A percentile compares a stretch with the other conserved stretches of the same genome.
phyloP scores from a whole-genome alignment of 2,329 filamentous ascomycete genomes.

The Xylaria sp. region DNA sequence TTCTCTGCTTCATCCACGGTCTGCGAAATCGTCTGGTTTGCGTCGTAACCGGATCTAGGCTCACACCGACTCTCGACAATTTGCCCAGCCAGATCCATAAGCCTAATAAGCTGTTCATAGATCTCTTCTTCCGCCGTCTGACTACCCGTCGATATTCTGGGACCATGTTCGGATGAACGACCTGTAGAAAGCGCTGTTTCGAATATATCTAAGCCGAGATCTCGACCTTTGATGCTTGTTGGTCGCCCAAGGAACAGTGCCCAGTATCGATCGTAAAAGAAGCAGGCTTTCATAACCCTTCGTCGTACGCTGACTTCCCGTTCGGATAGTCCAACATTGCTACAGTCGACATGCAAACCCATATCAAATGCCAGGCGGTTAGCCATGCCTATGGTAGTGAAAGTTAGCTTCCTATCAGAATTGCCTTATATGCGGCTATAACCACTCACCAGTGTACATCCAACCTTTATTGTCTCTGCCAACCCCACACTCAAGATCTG shows the following conservation, averaged over 20 bases:
- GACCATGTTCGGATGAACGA: not conserved
- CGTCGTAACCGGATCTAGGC: not conserved
- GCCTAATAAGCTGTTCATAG: slow-evolving; percentile 32
- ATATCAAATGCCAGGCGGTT: slow-evolving; percentile 35
- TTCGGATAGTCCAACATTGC: slow-evolving; percentile 23
- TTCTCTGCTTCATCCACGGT: slow-evolving; percentile 2
- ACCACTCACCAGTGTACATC: slow-evolving; percentile 37
- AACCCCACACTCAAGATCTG: slow-evolving; percentile 37
- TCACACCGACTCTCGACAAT: slow-evolving; percentile 22
- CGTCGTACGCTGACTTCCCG: slow-evolving; percentile 28
- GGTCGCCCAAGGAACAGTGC: slow-evolving; percentile 33
- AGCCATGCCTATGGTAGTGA: slow-evolving; percentile 32
- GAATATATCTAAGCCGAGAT: slow-evolving; percentile 21
- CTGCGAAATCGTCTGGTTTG: not conserved
- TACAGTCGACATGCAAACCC: slow-evolving; percentile 30
- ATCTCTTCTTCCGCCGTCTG: slow-evolving; percentile 30
- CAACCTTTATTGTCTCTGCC: slow-evolving; percentile 34
- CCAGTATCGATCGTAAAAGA: slow-evolving; percentile 38
- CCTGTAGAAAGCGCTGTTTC: not conserved
- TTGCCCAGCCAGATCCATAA: slow-evolving; percentile 31
- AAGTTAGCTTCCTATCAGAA: not conserved
- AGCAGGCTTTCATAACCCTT: slow-evolving; percentile 35
- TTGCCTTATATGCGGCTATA: not conserved
- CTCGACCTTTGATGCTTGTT: slow-evolving; percentile 29
- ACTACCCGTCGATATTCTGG: not conserved